phyloP scores from a whole-genome alignment of 2,329 filamentous ascomycete genomes.

The Exophiala sp. region DNA sequence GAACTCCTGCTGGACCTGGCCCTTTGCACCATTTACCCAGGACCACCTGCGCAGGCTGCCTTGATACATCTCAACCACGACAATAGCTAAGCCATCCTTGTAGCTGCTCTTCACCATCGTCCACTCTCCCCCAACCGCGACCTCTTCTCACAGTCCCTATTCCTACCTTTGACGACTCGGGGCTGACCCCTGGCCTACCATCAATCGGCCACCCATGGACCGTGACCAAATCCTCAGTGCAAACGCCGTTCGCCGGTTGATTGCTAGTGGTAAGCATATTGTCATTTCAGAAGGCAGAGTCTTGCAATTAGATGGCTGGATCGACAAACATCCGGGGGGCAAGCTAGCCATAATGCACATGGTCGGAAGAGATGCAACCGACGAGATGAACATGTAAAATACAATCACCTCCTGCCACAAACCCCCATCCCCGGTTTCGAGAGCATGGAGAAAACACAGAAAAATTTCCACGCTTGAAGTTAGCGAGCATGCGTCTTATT shows the following conservation, averaged over 20 bases:
- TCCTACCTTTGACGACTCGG: too few species aligned
- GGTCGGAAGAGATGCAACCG: conserved; percentile 89
- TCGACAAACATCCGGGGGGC: conserved; percentile 86
- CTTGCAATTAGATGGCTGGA: conserved; percentile 82
- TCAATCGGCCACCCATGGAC: conserved; percentile 1
- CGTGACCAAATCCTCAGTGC: conserved; percentile 3
- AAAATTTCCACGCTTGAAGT: background rate
- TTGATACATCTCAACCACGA: too few species aligned
- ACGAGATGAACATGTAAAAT: conserved; percentile 68
- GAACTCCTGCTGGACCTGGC: too few species aligned
- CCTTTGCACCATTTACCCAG: too few species aligned
- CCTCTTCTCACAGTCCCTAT: too few species aligned
- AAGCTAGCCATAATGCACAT: conserved; percentile 89
- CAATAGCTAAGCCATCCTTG: too few species aligned
- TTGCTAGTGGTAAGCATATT: conserved; percentile 74
- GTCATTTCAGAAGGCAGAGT: conserved; percentile 79
- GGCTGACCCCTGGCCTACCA: too few species aligned
- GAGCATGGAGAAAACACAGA: conserved; percentile 75
- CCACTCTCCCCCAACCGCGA: too few species aligned
- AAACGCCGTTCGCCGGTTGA: conserved; percentile 48
- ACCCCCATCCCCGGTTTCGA: conserved; percentile 72
- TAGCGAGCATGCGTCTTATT: too few species aligned
- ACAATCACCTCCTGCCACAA: conserved; percentile 76
- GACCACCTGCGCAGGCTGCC: too few species aligned
- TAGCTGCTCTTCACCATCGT: too few species aligned